These are phyloP conservation scores for Endocladia muricata DNA, from an alignment of 31 red algal genomes.

Conservation along the genomic window DNA sequence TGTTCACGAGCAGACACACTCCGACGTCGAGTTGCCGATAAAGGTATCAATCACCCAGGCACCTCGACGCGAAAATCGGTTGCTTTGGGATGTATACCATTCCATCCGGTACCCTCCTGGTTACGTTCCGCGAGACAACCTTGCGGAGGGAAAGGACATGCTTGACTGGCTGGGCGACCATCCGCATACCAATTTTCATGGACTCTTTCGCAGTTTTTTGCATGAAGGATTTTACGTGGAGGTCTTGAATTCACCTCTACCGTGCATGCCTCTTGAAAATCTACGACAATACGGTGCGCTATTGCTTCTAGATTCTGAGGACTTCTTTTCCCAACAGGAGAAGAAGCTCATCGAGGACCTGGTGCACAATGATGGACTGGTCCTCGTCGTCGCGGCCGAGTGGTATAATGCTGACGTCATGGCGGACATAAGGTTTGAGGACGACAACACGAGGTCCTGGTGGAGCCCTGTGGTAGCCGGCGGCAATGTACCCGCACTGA, in stretches of 20 bases:
- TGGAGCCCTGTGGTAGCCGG: conserved; percentile 86
- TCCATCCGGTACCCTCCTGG: conserved; percentile 83
- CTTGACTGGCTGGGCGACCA: conserved; percentile 95
- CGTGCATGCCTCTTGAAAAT: conserved; percentile 28
- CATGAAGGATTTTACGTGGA: conserved; percentile 71
- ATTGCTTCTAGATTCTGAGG: conserved; percentile 81
- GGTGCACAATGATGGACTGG: conserved; percentile 60
- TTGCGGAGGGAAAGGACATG: conserved; percentile 75
- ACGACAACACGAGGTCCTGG: conserved; percentile 78
- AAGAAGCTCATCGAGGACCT: conserved; percentile 27
- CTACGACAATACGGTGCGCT: conserved; percentile 47
- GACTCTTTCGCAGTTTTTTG: conserved; percentile 44
- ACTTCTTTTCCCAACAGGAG: conserved; percentile 65
- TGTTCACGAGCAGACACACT: conserved; percentile 44
- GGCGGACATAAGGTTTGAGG: conserved; percentile 75
- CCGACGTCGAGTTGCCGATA: conserved; percentile 63
- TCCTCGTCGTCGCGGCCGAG: conserved; percentile 75
- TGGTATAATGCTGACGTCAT: conserved; percentile 85
- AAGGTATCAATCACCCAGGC: conserved; percentile 35
- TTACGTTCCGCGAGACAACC: conserved; percentile 84
- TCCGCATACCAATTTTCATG: conserved; percentile 91
- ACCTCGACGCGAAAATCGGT: conserved; percentile 60
- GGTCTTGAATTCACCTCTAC: conserved; percentile 56
- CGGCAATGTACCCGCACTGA: conserved; percentile 70
- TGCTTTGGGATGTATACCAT: conserved; percentile 93